Percentiles rank a stretch among this genome's conserved stretches.
phyloP scores from a whole-genome alignment of 2,329 filamentous ascomycete species.

The Akanthomyces muscarius region DNA sequence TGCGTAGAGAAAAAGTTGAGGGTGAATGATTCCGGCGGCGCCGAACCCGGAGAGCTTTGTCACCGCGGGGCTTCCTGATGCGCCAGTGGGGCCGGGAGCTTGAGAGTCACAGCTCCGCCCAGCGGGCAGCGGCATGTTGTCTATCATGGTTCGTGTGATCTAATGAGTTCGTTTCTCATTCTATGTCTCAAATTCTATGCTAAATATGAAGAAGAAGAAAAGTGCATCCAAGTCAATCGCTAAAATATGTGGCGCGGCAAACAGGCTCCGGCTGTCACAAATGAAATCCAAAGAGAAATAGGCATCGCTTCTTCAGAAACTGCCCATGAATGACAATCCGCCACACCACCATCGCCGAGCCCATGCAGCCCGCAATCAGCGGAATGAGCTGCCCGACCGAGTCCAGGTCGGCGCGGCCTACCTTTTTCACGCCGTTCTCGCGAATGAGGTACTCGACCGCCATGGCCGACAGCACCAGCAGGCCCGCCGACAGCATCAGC shows the following conservation, averaged over 20 bases:
- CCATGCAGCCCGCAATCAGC: slow-evolving; percentile 23
- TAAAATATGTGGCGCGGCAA: neutral
- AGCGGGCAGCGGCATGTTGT: neutral
- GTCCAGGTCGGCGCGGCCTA: slow-evolving; percentile 15
- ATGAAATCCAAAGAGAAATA: slow-evolving; percentile 23
- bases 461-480: slow-evolving; percentile 21
- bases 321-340: slow-evolving; percentile 20
- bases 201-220: neutral
- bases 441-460: slow-evolving; percentile 23
- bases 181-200: neutral
- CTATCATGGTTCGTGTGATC: neutral
- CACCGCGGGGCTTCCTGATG: slow-evolving; percentile 7
- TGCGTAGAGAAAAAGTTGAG: neutral
- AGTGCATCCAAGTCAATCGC: neutral
- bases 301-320: slow-evolving; percentile 21
- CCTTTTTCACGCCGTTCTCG: slow-evolving; percentile 20
- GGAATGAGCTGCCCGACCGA: slow-evolving; percentile 25
- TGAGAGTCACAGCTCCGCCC: slow-evolving; percentile 3
- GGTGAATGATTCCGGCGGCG: neutral
- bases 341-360: slow-evolving; percentile 20
- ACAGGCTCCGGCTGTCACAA: neutral
- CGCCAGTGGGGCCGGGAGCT: slow-evolving; percentile 7
- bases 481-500: slow-evolving; percentile 20
- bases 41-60: slow-evolving; percentile 14
- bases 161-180: neutral